Conservation (phyloP, 2,329 filamentous ascomycete species). For the Claviceps arundinis region DNA sequence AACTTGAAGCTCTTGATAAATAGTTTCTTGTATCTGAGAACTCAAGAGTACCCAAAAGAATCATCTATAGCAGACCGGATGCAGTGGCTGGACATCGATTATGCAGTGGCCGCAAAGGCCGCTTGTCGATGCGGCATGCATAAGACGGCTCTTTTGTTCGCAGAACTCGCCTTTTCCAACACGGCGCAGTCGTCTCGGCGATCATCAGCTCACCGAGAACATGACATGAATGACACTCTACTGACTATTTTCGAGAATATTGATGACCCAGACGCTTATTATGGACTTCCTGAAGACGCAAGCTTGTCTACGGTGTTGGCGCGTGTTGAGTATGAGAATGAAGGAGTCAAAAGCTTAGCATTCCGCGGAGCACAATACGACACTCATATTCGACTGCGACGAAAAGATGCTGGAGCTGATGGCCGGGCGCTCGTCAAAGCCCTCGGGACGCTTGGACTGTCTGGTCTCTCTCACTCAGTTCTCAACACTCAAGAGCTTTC, state of each 20-base stretch:
- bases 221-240: constrained; percentile 53
- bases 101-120: constrained; percentile 52
- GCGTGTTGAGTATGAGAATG: constrained; percentile 77
- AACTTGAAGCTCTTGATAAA: constrained; percentile 65
- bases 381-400: constrained; percentile 56
- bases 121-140: constrained; percentile 72
- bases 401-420: constrained; percentile 43
- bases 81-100: constrained; percentile 78
- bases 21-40: constrained; percentile 75
- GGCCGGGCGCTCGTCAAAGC: constrained; percentile 60
- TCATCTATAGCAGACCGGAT: constrained; percentile 64
- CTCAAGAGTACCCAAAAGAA: constrained; percentile 63
- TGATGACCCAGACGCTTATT: constrained; percentile 92
- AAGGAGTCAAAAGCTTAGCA: constrained; percentile 74
- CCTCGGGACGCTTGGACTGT: constrained; percentile 67
- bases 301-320: constrained; percentile 66
- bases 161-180: constrained; percentile 56
- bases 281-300: constrained; percentile 70
- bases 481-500: constrained; percentile 52
- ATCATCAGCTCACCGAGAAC: constrained; percentile 43
- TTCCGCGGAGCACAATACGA: constrained; percentile 89
- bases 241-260: constrained; percentile 80
- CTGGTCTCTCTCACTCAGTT: constrained; percentile 73
- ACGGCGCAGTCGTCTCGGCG: constrained; percentile 46
- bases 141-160: constrained; percentile 72